These are phyloP conservation scores for Cercospora sesami DNA, from an alignment of 2,329 filamentous ascomycete genomes.

Conservation along the genomic window DNA sequence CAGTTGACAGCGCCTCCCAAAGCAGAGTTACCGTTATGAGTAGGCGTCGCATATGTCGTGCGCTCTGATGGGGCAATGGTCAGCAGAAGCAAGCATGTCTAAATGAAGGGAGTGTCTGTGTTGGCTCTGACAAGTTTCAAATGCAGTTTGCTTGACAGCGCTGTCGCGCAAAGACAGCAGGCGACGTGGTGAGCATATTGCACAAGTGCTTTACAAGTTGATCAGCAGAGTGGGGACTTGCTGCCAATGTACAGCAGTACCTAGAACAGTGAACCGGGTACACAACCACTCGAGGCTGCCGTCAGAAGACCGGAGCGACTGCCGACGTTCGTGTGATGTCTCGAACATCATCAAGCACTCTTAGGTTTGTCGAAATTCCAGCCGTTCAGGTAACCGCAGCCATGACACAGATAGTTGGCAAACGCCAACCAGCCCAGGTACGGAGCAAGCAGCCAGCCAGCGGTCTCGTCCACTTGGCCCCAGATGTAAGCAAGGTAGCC, in stretches of 20 bases:
- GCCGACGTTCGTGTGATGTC: neutral
- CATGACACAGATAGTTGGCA: slow-evolving; percentile 71
- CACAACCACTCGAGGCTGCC: neutral
- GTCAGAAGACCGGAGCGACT: neutral
- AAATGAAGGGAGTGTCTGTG: neutral
- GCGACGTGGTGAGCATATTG: neutral
- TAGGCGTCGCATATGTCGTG: neutral
- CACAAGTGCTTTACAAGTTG: neutral
- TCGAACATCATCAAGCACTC: neutral
- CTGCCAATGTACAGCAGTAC: neutral
- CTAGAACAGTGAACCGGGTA: neutral
- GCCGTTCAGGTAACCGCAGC: slow-evolving; percentile 44
- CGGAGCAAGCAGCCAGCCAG: slow-evolving; percentile 73
- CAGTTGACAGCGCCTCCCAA: neutral
- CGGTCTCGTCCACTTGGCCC: slow-evolving; percentile 69
- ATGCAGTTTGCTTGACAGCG: neutral
- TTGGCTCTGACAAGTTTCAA: neutral
- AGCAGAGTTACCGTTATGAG: neutral
- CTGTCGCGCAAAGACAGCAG: neutral
- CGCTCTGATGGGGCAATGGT: neutral
- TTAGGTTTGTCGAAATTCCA: slow-evolving; percentile 40
- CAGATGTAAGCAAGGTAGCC: slow-evolving; percentile 75
- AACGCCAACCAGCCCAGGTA: slow-evolving; percentile 87
- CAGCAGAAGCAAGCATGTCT: neutral
- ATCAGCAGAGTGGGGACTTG: neutral